Evolutionary conservation across 768 basidiomycete genomes (phyloP).

Genomic region (Boletellus sp.): DNA sequence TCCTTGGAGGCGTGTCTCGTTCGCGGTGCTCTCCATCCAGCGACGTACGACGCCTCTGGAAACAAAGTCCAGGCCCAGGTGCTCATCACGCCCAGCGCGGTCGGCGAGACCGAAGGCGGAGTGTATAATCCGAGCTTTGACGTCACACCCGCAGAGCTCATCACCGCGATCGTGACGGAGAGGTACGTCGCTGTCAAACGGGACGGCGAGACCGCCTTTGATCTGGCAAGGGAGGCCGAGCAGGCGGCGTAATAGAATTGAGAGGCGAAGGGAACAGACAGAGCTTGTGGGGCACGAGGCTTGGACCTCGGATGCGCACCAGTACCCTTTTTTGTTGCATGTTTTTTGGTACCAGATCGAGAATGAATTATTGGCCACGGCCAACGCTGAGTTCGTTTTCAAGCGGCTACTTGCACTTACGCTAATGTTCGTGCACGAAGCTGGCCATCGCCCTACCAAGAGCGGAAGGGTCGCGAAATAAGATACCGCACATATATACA

Average conservation of each 20-base stretch:
- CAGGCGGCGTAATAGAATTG: background rate
- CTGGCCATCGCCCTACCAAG: too few species aligned
- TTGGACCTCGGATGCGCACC: too few species aligned
- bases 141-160: conserved; percentile 90
- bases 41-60: conserved; percentile 36
- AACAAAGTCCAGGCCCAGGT: conserved; percentile 68
- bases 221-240: conserved; percentile 46
- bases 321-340: too few species aligned
- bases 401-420: too few species aligned
- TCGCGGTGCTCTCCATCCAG: conserved; percentile 72
- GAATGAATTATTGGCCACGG: too few species aligned
- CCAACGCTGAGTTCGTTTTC: too few species aligned
- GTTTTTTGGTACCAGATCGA: too few species aligned
- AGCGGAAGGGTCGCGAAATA: background rate
- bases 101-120: conserved; percentile 30
- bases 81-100: conserved; percentile 71
- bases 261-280: background rate
- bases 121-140: conserved; percentile 96
- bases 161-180: conserved; percentile 94
- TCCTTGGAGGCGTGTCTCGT: conserved; percentile 84
- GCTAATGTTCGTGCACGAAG: too few species aligned
- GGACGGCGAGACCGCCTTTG: conserved; percentile 55
- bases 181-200: conserved; percentile 82
- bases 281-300: too few species aligned
- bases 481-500: background rate